phyloP scores from a whole-genome alignment of 2,329 filamentous ascomycete genomes.

The Pseudopithomyces maydicus region DNA sequence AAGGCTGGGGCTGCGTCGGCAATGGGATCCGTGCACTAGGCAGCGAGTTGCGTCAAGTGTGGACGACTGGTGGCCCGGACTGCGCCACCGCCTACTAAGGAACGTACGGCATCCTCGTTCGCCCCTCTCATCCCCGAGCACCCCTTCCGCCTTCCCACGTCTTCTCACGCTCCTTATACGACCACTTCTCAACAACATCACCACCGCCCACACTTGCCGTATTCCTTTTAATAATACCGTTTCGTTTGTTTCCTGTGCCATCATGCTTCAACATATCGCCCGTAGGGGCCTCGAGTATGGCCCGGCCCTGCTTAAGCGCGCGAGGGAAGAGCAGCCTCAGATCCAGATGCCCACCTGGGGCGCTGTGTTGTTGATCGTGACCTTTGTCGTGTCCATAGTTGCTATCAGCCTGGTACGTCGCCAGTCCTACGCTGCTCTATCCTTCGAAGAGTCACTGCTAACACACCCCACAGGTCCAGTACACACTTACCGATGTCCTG shows the following conservation, averaged over 20 bases:
- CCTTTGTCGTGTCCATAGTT: conserved; percentile 48
- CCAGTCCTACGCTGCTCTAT: background rate
- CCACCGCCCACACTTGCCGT: conserved; percentile 3
- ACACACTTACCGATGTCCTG: conserved; percentile 65
- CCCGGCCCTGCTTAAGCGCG: conserved; percentile 36
- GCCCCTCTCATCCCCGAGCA: background rate
- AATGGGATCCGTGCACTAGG: conserved; percentile 16
- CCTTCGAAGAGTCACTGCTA: background rate
- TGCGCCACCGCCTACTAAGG: background rate
- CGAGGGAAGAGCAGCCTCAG: conserved; percentile 18
- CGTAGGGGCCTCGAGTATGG: conserved; percentile 38
- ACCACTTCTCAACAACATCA: conserved; percentile 4
- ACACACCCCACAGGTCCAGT: conserved; percentile 45
- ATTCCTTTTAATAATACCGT: background rate
- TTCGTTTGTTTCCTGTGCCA: conserved; percentile 12
- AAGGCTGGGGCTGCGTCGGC: background rate
- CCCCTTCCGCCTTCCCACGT: conserved; percentile 3
- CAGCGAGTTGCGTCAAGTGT: conserved; percentile 16
- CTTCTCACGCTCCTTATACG: conserved; percentile 8
- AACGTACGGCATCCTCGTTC: background rate
- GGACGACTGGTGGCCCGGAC: background rate
- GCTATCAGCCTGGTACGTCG: conserved; percentile 47
- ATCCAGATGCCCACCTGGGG: conserved; percentile 40
- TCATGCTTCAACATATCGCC: conserved; percentile 34
- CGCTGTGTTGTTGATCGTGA: conserved; percentile 35